Evolutionary conservation across 2,329 filamentous ascomycete species (phyloP).

Genomic region (Ophiosphaerella narmari): DNA sequence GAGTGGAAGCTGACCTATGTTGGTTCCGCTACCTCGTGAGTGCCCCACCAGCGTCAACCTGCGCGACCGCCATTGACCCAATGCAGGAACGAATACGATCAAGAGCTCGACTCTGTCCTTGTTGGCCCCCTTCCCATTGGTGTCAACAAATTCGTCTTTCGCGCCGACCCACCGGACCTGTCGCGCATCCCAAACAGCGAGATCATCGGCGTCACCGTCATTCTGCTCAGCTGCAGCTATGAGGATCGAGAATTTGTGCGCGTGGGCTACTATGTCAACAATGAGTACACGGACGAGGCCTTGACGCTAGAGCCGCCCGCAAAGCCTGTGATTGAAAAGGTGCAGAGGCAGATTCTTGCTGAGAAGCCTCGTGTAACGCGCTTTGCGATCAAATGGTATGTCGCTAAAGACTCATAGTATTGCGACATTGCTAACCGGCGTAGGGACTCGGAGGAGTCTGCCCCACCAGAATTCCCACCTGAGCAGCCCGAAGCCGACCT

Average conservation of each 20-base stretch:
- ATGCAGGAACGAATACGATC: constrained; percentile 87
- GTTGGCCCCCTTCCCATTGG: constrained; percentile 97
- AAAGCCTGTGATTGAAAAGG: constrained; percentile 90
- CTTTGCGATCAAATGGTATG: constrained; percentile 98
- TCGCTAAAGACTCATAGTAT: background rate
- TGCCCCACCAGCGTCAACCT: constrained; percentile 23
- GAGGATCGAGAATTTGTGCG: constrained; percentile 96
- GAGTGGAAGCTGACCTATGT: constrained; percentile 99
- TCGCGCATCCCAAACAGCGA: constrained; percentile 91
- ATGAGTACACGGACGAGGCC: constrained; percentile 94
- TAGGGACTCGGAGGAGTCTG: constrained; percentile 97
- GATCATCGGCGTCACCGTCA: constrained; percentile 94
- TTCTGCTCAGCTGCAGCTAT: constrained; percentile 94
- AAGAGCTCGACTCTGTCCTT: constrained; percentile 95
- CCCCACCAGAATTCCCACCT: constrained; percentile 92
- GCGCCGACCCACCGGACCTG: constrained; percentile 90
- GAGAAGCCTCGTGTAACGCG: constrained; percentile 97
- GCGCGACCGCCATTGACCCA: constrained; percentile 11
- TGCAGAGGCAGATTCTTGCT: constrained; percentile 87
- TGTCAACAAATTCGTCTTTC: constrained; percentile 98
- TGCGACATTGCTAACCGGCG: constrained; percentile 19
- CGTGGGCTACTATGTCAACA: constrained; percentile 99
- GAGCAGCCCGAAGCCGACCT: constrained; percentile 96
- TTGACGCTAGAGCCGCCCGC: constrained; percentile 86
- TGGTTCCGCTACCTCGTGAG: constrained; percentile 94